phyloP scores from a whole-genome alignment of 2,329 filamentous ascomycete genomes.

The Fusarium marasasianum region DNA sequence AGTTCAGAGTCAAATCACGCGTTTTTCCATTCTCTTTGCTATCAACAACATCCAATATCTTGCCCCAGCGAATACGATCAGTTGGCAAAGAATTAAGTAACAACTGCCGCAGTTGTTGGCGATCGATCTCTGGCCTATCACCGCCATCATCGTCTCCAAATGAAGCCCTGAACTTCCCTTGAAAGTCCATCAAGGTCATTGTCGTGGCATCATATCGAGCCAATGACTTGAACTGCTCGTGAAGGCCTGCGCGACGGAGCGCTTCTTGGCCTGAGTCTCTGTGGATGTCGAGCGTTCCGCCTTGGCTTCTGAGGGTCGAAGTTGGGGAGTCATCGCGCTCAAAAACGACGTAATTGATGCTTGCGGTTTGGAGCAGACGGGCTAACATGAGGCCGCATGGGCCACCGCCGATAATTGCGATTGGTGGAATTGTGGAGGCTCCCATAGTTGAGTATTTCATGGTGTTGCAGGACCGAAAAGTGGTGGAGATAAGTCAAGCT shows the following conservation, averaged over 20 bases:
- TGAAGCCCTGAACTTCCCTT: neutral
- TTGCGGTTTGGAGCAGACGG: neutral
- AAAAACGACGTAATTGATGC: neutral
- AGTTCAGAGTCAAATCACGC: neutral
- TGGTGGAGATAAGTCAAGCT: fast-evolving
- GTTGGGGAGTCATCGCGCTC: neutral
- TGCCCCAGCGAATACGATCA: neutral
- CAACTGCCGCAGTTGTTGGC: neutral
- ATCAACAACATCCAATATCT: neutral
- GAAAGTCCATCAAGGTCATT: slow-evolving; percentile 1
- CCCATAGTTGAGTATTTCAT: neutral
- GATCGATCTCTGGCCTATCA: slow-evolving; percentile 1
- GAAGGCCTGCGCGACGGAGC: neutral
- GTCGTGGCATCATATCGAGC: neutral
- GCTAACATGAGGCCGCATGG: neutral
- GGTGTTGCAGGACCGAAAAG: neutral
- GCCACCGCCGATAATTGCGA: neutral
- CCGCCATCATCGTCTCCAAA: neutral
- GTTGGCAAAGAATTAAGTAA: neutral
- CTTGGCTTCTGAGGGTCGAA: neutral
- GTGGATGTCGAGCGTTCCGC: neutral
- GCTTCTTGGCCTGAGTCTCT: neutral
- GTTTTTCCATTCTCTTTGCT: fast-evolving
- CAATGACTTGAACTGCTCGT: neutral
- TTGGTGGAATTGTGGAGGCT: neutral